Percentiles rank a stretch among this genome's conserved stretches.
phyloP scores from a whole-genome alignment of 2,329 filamentous ascomycete species.

The Penicillium freii region DNA sequence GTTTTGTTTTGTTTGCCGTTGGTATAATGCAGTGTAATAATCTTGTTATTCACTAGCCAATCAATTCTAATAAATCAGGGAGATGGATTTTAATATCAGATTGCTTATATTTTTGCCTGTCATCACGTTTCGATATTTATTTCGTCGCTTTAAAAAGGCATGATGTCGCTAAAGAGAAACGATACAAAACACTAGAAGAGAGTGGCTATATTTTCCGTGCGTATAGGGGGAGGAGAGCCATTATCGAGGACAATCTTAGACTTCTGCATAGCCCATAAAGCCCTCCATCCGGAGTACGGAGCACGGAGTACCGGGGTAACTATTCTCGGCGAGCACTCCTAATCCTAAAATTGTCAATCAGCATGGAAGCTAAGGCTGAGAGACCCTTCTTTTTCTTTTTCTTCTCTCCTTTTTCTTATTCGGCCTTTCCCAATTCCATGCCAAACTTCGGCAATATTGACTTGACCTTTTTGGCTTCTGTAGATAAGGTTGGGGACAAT shows the following conservation, averaged over 20 bases:
- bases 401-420: background rate
- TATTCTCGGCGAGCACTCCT: background rate
- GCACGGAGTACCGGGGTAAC: background rate
- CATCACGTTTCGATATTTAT: background rate
- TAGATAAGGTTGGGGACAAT: constrained; percentile 6
- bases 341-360: background rate
- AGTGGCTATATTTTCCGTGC: too few species aligned
- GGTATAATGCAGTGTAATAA: background rate
- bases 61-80: background rate
- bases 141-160: background rate
- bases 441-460: background rate
- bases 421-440: background rate
- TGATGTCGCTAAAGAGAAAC: background rate
- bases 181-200: background rate
- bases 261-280: too few species aligned
- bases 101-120: background rate
- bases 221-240: background rate
- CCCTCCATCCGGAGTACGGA: background rate
- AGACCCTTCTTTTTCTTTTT: background rate
- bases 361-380: background rate
- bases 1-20: background rate
- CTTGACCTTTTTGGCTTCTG: background rate
- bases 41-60: background rate
- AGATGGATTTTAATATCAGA: background rate
- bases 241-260: background rate